Conservation (phyloP, 148 eudicot species). For the Rhododendron griersonianum region DNA sequence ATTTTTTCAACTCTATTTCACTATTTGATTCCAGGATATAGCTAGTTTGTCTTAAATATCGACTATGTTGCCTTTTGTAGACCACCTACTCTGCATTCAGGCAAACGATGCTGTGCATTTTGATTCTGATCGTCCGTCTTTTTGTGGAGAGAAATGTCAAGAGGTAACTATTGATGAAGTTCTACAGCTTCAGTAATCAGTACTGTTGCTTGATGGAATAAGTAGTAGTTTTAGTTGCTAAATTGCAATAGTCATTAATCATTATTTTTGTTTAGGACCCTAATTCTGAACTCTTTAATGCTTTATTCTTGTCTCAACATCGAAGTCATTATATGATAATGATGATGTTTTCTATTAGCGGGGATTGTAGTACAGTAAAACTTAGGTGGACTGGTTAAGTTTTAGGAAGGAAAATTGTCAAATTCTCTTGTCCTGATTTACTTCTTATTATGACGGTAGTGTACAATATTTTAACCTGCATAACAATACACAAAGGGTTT, state of each 20-base stretch:
- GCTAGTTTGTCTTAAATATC: conserved; percentile 15
- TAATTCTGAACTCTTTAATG: not conserved
- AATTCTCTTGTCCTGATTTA: not conserved
- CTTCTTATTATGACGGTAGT: not conserved
- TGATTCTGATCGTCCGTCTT: conserved; percentile 26
- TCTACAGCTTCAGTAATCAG: not conserved
- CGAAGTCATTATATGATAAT: not conserved
- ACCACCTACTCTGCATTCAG: conserved; percentile 48
- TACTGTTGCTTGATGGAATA: not conserved
- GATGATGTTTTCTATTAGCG: not conserved
- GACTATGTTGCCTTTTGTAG: conserved; percentile 33
- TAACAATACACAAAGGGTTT: not conserved
- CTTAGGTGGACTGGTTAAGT: not conserved
- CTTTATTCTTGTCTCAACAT: not conserved
- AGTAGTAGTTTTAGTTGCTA: not conserved
- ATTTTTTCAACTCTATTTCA: conserved; percentile 3
- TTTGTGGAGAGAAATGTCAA: conserved; percentile 71
- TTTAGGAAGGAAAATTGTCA: not conserved
- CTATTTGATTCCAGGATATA: conserved; percentile 3
- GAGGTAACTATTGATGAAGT: conserved; percentile 40
- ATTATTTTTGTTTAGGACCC: not conserved
- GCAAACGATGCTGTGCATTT: conserved; percentile 24
- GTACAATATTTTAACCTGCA: not conserved
- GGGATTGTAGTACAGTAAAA: not conserved
- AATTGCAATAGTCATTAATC: conserved; percentile 2